Conservation (phyloP, 2,329 filamentous ascomycete species). For the Hypocreales sp. region DNA sequence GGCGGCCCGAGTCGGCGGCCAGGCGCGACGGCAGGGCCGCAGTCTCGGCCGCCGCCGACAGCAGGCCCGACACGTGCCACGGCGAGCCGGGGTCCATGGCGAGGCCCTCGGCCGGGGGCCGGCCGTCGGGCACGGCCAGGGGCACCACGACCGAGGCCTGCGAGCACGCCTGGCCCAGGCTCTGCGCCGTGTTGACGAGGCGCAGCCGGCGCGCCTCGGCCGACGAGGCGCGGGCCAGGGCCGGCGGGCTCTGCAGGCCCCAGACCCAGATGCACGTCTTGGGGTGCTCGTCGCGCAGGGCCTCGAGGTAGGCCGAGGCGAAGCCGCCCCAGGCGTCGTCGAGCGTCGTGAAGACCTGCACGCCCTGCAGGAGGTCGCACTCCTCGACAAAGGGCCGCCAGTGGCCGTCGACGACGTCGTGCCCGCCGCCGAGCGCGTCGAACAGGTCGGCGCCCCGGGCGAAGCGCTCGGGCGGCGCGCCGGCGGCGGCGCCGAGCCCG, state of each 20-base stretch:
- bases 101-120: constrained; percentile 41
- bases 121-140: constrained; percentile 44
- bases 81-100: constrained; percentile 44
- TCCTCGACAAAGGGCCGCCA: constrained; percentile 80
- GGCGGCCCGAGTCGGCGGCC: constrained; percentile 23
- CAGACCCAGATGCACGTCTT: constrained; percentile 81
- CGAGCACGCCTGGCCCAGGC: constrained; percentile 50
- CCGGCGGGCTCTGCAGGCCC: constrained; percentile 53
- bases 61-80: constrained; percentile 70
- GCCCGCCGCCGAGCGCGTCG: constrained; percentile 54
- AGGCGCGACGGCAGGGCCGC: constrained; percentile 64
- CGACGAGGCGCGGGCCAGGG: constrained; percentile 30
- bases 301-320: constrained; percentile 55
- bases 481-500: constrained; percentile 62
- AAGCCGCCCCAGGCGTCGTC: constrained; percentile 79
- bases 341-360: constrained; percentile 58
- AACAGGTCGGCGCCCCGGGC: constrained; percentile 72
- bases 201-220: constrained; percentile 39
- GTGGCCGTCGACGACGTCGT: constrained; percentile 83
- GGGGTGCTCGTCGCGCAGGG: constrained; percentile 76
- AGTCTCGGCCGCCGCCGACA: constrained; percentile 64
- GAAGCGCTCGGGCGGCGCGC: constrained; percentile 86
- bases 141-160: constrained; percentile 69
- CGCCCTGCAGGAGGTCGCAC: constrained; percentile 78
- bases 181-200: constrained; percentile 59